Evolutionary conservation across 257 asterid genomes (phyloP), one percentile per base, ranked within the genome.

Genomic region (Nyctanthes arbortristis): DNA sequence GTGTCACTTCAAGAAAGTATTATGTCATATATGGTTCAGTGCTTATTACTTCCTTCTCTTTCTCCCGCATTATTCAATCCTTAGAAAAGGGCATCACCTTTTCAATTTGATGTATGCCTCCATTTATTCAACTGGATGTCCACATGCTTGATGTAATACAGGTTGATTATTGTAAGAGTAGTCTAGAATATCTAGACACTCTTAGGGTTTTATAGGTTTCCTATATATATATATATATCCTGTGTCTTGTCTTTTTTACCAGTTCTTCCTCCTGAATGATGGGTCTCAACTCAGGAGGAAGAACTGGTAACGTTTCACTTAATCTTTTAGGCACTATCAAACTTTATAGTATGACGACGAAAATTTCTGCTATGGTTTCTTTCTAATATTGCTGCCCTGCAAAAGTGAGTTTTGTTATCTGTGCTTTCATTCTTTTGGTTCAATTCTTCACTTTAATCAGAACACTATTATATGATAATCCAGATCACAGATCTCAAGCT

Each of bases 401-500:
- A 31, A 31, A 29, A 13, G 24, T 67, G 10, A 13, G 54, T 67
- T 66, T 49, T 6, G 43, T 28, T 20, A 24, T 32, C 62, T 49
- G 5, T 34, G 33, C 54, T 35, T 24, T 63, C 55, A 16, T 16
- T 7, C 27, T 25, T 24, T 49, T 18, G n/a, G 27, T 31, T 33
- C 25, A 33, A 31, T 25, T 34, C 45, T 34, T 24, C 4, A 9
- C 20, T 52, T 55, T 77, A 40, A 72, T 60, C 73, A 49, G 67
- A 55, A 60, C 9, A 27, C 39, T 28, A 22, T n/a, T 25, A 24
- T 18, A 33, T 69, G 14, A 40, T 70, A 60, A 25, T 81, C 40
- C 88, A 93, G 98, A 71, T 81, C 60, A 72, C 81, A 13, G 96
- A 93, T 39, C 91, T 93, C 73, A 87, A 84, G 85, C 78, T 85